Base-by-base conservation (phyloP, 768 basidiomycete species). In the Gelatoporia subvermispora region DNA sequence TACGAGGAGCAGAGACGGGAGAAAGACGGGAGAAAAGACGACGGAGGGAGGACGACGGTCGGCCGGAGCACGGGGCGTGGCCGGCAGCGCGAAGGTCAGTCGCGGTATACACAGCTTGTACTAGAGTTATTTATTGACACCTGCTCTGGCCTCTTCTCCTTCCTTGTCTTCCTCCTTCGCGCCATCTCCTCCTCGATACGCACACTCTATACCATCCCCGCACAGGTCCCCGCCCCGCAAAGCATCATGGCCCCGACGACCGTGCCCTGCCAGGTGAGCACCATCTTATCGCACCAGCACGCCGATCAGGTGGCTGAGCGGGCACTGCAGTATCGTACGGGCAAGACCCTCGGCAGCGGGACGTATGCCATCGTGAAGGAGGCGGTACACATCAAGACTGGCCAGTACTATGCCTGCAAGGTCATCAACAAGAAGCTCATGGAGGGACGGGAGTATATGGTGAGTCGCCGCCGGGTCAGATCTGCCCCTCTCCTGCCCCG, bases 351-450 rank as follows among this genome's bases (percentile, higher is more conserved):
- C 35, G 90, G 89, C 21, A 93, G 88, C 61, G 93, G 93, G 41
- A 96, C 93, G 37, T 97, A 96, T 62, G 91, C 91, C 51, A 91
- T 93, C 65, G 91, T 93, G 41, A 93, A 92, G 69, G 93, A 96
- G 72, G 93, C 93, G 39, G 88, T 94, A 21, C 92, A 95, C 62
- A 85, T 95, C 72, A 84, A 87, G 72, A 92, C 93, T 1, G 82
- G 83, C 18, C 80, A 96, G 67, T 95, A 94, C 71, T 98, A 87
- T 74, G 96, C 95, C 18, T 97, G 94, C 80, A 99, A 99, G 69
- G 96, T 98, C 61, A 93, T 97, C 72, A 97, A 95, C 82, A 98
- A 98, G 78, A 93, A 94, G 62, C 81, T 96, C 50, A 96, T 96
- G 93, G 89, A 95, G 65, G 95, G 95, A 4, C 77, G 95, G 54